These are phyloP conservation scores for Paxillus ammoniavirescens DNA, from an alignment of 768 basidiomycete genomes.

Conservation along the genomic window DNA sequence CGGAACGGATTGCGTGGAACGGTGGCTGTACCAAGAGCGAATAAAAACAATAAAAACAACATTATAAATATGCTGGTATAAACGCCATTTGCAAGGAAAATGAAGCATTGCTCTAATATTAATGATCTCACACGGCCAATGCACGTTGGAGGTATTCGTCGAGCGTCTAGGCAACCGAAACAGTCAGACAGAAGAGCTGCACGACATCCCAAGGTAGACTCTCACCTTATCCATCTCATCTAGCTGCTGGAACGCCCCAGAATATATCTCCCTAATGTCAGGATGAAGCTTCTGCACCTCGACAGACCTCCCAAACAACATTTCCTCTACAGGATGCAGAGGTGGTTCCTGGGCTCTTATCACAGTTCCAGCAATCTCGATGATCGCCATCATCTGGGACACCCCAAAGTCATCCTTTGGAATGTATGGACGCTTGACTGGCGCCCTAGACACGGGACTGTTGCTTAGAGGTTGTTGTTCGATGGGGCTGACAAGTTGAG, in stretches of 20 bases:
- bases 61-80: background rate
- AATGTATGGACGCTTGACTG: constrained; percentile 45
- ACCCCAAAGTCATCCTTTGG: constrained; percentile 87
- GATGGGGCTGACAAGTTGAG: constrained; percentile 28
- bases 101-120: background rate
- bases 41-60: background rate
- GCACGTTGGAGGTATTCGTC: constrained; percentile 32
- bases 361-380: constrained; percentile 59
- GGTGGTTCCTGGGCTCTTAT: constrained; percentile 34
- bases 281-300: constrained; percentile 69
- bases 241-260: constrained; percentile 64
- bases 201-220: background rate
- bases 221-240: constrained; percentile 80
- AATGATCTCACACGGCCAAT: constrained; percentile 14
- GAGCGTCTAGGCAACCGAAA: constrained; percentile 16
- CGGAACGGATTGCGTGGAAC: background rate
- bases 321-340: constrained; percentile 67
- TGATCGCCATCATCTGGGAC: constrained; percentile 82
- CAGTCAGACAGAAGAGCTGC: background rate
- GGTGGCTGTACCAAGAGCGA: background rate
- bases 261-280: constrained; percentile 67
- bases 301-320: constrained; percentile 67
- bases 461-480: constrained; percentile 12
- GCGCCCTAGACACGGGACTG: constrained; percentile 30
- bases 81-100: background rate